These are phyloP conservation scores for Pichia exigua DNA, from an alignment of 805 yeast species.

Conservation along the genomic window DNA sequence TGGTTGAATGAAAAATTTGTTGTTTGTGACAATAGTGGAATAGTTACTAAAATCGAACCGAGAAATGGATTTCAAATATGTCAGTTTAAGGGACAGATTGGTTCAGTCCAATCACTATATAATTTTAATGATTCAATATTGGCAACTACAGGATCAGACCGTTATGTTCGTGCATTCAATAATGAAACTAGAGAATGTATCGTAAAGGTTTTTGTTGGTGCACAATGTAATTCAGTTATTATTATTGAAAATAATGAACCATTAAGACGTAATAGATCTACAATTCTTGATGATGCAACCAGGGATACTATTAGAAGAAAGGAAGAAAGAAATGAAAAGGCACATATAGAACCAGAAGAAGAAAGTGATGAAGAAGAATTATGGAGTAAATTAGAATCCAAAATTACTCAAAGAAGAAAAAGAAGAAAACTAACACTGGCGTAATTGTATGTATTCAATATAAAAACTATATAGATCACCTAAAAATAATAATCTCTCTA, in stretches of 20 bases:
- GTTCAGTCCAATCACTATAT: conserved; percentile 48
- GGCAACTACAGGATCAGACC: conserved; percentile 78
- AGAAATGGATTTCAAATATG: conserved; percentile 50
- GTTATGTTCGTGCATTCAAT: conserved; percentile 76
- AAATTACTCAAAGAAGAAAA: conserved; percentile 22
- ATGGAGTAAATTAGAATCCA: conserved; percentile 25
- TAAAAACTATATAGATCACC: background rate
- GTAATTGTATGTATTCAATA: background rate
- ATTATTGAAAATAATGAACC: conserved; percentile 42
- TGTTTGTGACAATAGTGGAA: conserved; percentile 64
- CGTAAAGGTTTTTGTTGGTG: conserved; percentile 70
- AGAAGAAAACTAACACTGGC: conserved; percentile 18
- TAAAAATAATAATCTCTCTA: too few relatives aligned
- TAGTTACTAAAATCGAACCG: conserved; percentile 50
- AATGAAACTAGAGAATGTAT: conserved; percentile 46
- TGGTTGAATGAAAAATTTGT: conserved; percentile 39
- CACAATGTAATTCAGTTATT: conserved; percentile 51
- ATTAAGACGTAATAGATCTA: conserved; percentile 12
- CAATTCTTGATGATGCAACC: conserved; percentile 16
- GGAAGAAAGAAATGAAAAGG: conserved; percentile 33
- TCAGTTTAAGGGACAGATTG: conserved; percentile 70
- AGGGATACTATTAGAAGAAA: conserved; percentile 10
- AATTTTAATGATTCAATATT: conserved; percentile 34
- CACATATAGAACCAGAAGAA: conserved; percentile 31
- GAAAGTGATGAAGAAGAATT: conserved; percentile 28